These are phyloP conservation scores for Lenwebbia sp. DNA, from an alignment of 345 rosid genomes.

Conservation along the genomic window DNA sequence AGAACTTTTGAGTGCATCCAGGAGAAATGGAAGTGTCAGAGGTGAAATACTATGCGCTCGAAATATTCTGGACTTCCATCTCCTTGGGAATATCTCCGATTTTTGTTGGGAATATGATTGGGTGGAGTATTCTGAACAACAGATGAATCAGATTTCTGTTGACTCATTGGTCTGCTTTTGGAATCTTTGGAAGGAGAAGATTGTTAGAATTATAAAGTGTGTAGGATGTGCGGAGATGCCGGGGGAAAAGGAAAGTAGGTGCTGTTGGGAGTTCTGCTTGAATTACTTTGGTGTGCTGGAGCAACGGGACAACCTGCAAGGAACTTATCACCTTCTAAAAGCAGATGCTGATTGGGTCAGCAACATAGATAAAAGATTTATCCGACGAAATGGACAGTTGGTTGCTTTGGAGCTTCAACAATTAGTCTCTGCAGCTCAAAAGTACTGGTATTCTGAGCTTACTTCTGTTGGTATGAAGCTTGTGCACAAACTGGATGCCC, in stretches of 20 bases:
- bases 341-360: constrained; percentile 24
- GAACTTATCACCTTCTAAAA: constrained; percentile 18
- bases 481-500: constrained; percentile 13
- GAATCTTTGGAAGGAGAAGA: constrained; percentile 28
- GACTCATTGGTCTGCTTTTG: constrained; percentile 33
- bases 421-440: constrained; percentile 17
- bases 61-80: constrained; percentile 27
- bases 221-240: background rate
- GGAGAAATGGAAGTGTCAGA: constrained; percentile 5
- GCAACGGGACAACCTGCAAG: background rate
- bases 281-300: constrained; percentile 35
- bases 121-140: constrained; percentile 1
- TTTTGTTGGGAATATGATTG: constrained; percentile 18
- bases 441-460: constrained; percentile 28
- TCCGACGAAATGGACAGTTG: background rate
- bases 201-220: constrained; percentile 10
- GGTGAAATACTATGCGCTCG: constrained; percentile 30
- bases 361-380: background rate
- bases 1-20: constrained; percentile 16
- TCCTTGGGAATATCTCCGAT: background rate
- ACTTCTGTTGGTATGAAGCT: constrained; percentile 24
- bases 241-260: background rate
- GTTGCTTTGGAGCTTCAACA: constrained; percentile 6
- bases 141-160: constrained; percentile 4
- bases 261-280: constrained; percentile 26